A percentile compares a stretch with the other conserved stretches of the same genome.
These are phyloP conservation scores for Mycena capillaripes DNA, from an alignment of 768 basidiomycete genomes.

Conservation along the genomic window DNA sequence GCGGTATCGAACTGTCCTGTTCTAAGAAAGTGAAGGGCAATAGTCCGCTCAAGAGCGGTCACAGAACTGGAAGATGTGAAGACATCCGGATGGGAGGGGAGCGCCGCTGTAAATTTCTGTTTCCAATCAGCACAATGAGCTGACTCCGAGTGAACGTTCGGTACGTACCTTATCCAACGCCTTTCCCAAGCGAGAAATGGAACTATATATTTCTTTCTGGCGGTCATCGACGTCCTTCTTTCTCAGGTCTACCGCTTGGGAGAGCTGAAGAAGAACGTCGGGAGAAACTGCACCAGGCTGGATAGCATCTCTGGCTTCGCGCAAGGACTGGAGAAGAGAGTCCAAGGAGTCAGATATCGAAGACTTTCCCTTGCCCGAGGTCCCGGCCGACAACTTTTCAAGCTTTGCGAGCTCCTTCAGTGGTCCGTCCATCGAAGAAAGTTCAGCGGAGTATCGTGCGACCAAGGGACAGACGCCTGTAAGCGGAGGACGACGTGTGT, in stretches of 20 bases:
- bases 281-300: slow-evolving; percentile 61
- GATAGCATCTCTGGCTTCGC: slow-evolving; percentile 67
- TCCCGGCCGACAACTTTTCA: slow-evolving; percentile 68
- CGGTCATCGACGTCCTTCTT: slow-evolving; percentile 91
- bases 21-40: slow-evolving; percentile 83
- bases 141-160: not conserved
- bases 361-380: slow-evolving; percentile 64
- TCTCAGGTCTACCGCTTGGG: slow-evolving; percentile 71
- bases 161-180: slow-evolving; percentile 86
- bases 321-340: slow-evolving; percentile 70
- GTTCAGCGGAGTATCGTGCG: too few relatives aligned
- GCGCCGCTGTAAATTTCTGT: slow-evolving; percentile 70
- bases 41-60: slow-evolving; percentile 74
- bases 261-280: slow-evolving; percentile 63
- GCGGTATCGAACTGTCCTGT: slow-evolving; percentile 87
- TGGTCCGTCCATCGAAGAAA: slow-evolving; percentile 76
- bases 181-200: slow-evolving; percentile 85
- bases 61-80: slow-evolving; percentile 75
- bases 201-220: slow-evolving; percentile 90
- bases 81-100: slow-evolving; percentile 77
- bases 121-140: slow-evolving; percentile 30
- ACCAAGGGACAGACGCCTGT: too few relatives aligned
- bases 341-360: slow-evolving; percentile 75
- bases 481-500: too few relatives aligned
- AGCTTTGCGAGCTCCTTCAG: slow-evolving; percentile 87